Conservation (phyloP, 495 filamentous ascomycete genomes). For the Penicillium lividum region DNA sequence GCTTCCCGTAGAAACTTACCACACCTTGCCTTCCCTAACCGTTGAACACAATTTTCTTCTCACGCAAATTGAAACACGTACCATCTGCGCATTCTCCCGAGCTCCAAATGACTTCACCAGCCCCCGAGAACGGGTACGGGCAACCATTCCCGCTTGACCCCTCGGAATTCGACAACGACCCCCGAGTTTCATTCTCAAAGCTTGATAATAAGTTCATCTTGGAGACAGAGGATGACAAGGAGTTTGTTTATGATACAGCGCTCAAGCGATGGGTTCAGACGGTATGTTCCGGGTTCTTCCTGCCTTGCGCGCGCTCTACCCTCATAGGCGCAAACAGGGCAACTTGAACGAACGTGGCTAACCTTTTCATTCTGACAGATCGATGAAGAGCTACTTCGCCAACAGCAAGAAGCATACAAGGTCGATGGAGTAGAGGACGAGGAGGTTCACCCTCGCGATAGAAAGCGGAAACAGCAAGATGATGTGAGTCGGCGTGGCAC, state of each 20-base stretch:
- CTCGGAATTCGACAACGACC: conserved; percentile 76
- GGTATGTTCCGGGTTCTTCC: conserved; percentile 43
- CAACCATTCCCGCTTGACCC: conserved; percentile 66
- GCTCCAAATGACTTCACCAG: conserved; percentile 25
- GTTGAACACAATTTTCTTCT: not conserved
- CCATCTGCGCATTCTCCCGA: not conserved
- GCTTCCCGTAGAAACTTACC: conserved; percentile 3
- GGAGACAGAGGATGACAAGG: conserved; percentile 80
- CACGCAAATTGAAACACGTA: not conserved
- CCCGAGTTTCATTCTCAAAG: conserved; percentile 83
- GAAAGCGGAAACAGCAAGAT: conserved; percentile 66
- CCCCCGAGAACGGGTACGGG: conserved; percentile 22
- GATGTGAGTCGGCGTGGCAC: conserved; percentile 50
- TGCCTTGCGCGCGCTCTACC: conserved; percentile 14
- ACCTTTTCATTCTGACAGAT: conserved; percentile 44
- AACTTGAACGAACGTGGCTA: not conserved
- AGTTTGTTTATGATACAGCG: conserved; percentile 76
- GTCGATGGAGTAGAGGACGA: conserved; percentile 69
- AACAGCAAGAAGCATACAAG: conserved; percentile 76
- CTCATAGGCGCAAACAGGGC: not conserved
- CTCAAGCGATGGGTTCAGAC: conserved; percentile 78
- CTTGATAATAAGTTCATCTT: conserved; percentile 78
- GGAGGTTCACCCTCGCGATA: conserved; percentile 56
- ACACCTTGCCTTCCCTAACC: not conserved
- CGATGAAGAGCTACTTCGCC: conserved; percentile 76